Evolutionary conservation across 352 stramenopile genomes (phyloP), one percentile per base, ranked within the genome.

Genomic region (Phytophthora citricola): DNA sequence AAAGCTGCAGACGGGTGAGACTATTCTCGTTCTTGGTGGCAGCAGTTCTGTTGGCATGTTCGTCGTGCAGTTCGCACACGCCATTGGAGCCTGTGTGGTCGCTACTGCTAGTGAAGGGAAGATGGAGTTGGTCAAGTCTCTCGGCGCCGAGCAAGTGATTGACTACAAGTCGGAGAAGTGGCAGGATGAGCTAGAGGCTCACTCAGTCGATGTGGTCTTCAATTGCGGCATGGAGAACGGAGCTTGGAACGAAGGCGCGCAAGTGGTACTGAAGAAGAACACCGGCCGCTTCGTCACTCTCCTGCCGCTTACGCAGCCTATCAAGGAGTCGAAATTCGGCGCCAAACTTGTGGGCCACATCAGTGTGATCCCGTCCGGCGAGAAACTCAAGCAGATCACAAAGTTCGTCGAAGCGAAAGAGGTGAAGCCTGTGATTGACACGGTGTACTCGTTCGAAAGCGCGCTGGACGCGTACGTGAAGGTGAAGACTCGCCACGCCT

Each of bases 401-500:
- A 50, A 70, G 32, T 59, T 83, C 5, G 60, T 91, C 36, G 54
- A 86, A 45, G 54, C 14, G n/a, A 66, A 67, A 8, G 69, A 83
- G 52, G 24, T 82, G 1, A 73, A 78, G 39, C 44, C 54, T 15
- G 50, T 72, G 8, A 59, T 87, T 5, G 71, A 81, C 57, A 75
- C 71, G 54, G 61, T 79, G 12, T 72, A 83, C 36, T 20, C 17
- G 17, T 20, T 92, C 32, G 66, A 85, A 34, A 65, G 76, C 36
- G 40, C 80, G 1, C 27, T 73, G 14, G 76, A 85, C 3, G 82
- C 62, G 40, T 69, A 89, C 32, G 51, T 62, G 22, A 63, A 73
- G 22, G 66, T 85, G 1, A 86, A 89, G 58, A 67, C 58, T 10
- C 63, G 70, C 38, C 79, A 76, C 20, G 76, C 80, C 0, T 69